phyloP scores from a whole-genome alignment of 257 asterid genomes.

The Lithospermum erythrorhizon region DNA sequence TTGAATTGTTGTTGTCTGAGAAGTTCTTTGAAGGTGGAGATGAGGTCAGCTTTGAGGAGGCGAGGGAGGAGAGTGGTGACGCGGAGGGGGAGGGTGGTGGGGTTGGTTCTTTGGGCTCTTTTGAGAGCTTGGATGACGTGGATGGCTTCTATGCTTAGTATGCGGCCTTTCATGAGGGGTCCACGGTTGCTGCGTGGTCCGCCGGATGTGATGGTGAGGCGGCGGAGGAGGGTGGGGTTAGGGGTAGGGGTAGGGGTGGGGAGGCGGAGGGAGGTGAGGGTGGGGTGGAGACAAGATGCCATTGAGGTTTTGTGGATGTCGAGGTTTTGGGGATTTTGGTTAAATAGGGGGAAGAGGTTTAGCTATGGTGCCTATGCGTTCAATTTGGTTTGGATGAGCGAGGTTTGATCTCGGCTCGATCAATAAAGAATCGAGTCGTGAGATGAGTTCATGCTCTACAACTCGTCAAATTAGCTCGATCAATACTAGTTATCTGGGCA shows the following conservation, averaged over 20 bases:
- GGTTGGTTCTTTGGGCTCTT: slow-evolving; percentile 50
- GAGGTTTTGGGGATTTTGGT: no score
- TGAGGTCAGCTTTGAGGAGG: slow-evolving; percentile 75
- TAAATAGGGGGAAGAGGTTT: no score
- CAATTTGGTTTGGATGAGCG: no score
- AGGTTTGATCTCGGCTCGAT: no score
- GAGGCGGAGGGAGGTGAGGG: slow-evolving; percentile 14
- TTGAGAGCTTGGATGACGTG: slow-evolving; percentile 85
- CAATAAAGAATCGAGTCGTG: no score
- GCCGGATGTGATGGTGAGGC: slow-evolving; percentile 31
- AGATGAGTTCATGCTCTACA: no score
- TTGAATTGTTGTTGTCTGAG: slow-evolving; percentile 71
- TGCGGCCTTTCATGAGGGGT: slow-evolving; percentile 64
- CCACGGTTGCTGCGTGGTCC: slow-evolving; percentile 79
- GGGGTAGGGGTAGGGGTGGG: slow-evolving; percentile 13
- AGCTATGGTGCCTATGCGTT: no score
- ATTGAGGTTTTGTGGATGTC: no score
- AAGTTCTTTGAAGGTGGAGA: slow-evolving; percentile 71
- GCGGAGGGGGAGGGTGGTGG: slow-evolving; percentile 27
- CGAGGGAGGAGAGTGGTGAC: slow-evolving; percentile 49
- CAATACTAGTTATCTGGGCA: no score
- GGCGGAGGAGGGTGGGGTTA: slow-evolving; percentile 21
- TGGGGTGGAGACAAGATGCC: no score
- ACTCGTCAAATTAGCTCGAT: no score
- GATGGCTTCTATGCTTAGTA: slow-evolving; percentile 78